Conservation (phyloP, 2,329 filamentous ascomycete species). For the Exserohilum rostratum region DNA sequence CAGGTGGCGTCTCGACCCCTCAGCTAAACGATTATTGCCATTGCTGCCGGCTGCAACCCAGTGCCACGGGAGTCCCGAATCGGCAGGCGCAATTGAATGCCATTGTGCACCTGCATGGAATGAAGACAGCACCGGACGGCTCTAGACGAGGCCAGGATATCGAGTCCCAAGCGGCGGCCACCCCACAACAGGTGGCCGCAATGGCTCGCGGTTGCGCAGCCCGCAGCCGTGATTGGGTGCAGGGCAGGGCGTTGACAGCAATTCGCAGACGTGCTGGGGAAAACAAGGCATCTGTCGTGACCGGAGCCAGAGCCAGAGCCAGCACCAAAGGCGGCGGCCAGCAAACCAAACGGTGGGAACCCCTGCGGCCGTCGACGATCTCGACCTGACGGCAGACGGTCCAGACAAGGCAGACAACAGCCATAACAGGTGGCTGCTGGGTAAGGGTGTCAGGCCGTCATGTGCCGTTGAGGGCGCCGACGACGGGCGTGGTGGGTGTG, state of each 20-base stretch:
- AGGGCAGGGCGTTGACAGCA: constrained; percentile 1
- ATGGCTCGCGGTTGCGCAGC: constrained; percentile 12
- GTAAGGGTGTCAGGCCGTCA: constrained; percentile 21
- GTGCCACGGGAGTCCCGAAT: constrained; percentile 16
- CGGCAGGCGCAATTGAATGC: constrained; percentile 23
- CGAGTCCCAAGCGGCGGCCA: constrained; percentile 5
- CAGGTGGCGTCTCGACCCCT: constrained; percentile 15
- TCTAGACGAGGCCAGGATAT: neutral
- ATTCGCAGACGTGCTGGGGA: neutral
- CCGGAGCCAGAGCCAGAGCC: constrained; percentile 10
- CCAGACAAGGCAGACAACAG: constrained; percentile 37
- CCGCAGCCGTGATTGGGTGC: constrained; percentile 13
- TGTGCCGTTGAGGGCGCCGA: constrained; percentile 22
- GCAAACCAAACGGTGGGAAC: too few species aligned
- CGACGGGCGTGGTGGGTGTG: too few species aligned
- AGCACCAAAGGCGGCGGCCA: neutral
- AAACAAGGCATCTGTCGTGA: constrained; percentile 8
- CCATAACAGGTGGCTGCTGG: constrained; percentile 28
- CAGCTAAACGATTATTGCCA: constrained; percentile 1
- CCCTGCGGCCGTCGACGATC: constrained; percentile 19
- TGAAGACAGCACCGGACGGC: constrained; percentile 7
- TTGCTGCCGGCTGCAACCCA: constrained; percentile 7
- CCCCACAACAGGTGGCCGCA: constrained; percentile 11
- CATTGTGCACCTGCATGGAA: constrained; percentile 23
- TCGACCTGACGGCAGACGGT: constrained; percentile 26